Evolutionary conservation across 257 asterid genomes (phyloP).

Genomic region (Nemophila menziesii): DNA sequence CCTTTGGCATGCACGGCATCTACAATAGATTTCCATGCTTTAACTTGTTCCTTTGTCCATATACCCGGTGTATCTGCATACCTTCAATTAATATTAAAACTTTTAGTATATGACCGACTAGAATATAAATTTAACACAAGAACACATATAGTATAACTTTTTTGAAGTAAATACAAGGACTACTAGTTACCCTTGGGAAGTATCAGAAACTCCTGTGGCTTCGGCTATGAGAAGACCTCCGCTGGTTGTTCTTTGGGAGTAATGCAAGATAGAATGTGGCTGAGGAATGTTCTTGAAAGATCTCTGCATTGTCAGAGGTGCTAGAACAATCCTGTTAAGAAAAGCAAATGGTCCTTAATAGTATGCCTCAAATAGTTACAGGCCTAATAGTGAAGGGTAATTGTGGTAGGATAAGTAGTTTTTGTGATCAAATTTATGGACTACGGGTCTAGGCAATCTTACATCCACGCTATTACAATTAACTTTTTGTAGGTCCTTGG

Average conservation of each 20-base stretch:
- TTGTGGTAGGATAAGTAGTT: no score
- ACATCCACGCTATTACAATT: no score
- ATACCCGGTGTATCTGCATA: slow-evolving; percentile 11
- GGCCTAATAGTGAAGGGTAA: no score
- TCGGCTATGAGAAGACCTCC: slow-evolving; percentile 49
- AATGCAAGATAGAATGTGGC: slow-evolving; percentile 48
- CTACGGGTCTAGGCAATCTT: no score
- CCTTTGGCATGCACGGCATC: slow-evolving; percentile 23
- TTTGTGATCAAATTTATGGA: no score
- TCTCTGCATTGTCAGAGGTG: slow-evolving; percentile 59
- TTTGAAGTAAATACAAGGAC: not conserved
- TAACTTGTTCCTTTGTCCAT: slow-evolving; percentile 19
- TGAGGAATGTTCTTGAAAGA: slow-evolving; percentile 49
- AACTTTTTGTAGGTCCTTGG: no score
- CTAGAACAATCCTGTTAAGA: slow-evolving; percentile 43
- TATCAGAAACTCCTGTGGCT: slow-evolving; percentile 45
- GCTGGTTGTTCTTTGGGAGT: slow-evolving; percentile 48
- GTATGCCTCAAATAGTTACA: not conserved
- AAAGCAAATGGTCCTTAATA: not conserved
- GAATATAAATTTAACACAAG: not conserved
- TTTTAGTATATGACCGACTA: not conserved
- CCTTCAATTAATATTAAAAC: not conserved
- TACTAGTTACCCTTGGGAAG: slow-evolving; percentile 23
- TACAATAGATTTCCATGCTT: slow-evolving; percentile 23
- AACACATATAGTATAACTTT: not conserved